Conservation (phyloP, 2,329 filamentous ascomycete genomes). For the Calonectria crousiana region DNA sequence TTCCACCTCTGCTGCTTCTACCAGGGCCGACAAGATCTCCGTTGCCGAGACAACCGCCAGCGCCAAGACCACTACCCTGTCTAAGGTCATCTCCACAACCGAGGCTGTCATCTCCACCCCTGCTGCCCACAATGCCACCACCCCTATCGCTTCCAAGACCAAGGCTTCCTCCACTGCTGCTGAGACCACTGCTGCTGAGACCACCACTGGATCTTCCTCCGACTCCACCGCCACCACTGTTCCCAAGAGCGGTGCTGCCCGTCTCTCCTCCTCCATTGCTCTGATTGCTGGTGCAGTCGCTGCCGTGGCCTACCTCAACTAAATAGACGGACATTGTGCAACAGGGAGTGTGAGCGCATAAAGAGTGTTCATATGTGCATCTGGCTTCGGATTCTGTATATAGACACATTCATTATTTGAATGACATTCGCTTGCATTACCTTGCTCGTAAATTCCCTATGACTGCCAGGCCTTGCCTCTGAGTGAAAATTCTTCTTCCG, state of each 20-base stretch:
- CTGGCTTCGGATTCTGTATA: slow-evolving; percentile 37
- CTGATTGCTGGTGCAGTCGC: slow-evolving; percentile 50
- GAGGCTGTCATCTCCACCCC: slow-evolving; percentile 32
- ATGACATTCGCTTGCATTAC: too few relatives aligned
- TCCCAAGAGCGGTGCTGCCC: slow-evolving; percentile 46
- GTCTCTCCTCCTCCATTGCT: slow-evolving; percentile 47
- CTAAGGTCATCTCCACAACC: slow-evolving; percentile 30
- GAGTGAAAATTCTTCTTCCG: too few relatives aligned
- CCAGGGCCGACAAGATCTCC: slow-evolving; percentile 14
- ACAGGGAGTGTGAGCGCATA: slow-evolving; percentile 29
- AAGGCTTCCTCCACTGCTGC: slow-evolving; percentile 23
- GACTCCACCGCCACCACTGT: slow-evolving; percentile 38
- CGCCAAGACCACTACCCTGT: slow-evolving; percentile 34
- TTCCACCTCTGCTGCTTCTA: background rate
- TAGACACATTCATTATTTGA: slow-evolving; percentile 1
- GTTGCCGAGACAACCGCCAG: slow-evolving; percentile 18
- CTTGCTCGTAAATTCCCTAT: too few relatives aligned
- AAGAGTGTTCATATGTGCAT: slow-evolving; percentile 41
- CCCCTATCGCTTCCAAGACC: slow-evolving; percentile 24
- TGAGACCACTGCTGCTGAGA: slow-evolving; percentile 11
- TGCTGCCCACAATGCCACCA: slow-evolving; percentile 32
- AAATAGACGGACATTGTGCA: slow-evolving; percentile 38
- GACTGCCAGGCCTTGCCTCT: too few relatives aligned
- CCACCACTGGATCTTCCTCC: slow-evolving; percentile 21
- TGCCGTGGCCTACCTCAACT: slow-evolving; percentile 50